These are phyloP conservation scores for Hypseocharis bilobata DNA, from an alignment of 441 rosid species.

Conservation along the genomic window DNA sequence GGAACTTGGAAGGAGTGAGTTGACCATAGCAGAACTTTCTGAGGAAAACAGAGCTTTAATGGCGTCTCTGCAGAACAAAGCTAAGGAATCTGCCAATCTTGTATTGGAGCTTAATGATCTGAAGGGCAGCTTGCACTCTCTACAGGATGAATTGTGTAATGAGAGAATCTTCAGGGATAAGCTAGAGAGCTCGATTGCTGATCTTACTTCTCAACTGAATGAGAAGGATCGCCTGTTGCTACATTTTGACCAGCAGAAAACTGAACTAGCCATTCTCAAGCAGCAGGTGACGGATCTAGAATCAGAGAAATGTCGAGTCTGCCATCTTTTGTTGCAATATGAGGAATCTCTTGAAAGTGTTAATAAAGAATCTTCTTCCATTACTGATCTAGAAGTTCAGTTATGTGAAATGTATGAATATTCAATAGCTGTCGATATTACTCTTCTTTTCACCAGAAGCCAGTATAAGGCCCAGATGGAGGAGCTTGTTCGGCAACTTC, in stretches of 20 bases:
- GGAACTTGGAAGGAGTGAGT: conserved; percentile 51
- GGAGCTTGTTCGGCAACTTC: conserved; percentile 44
- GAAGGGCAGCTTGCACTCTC: conserved; percentile 35
- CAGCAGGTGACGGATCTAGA: conserved; percentile 51
- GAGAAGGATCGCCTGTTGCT: conserved; percentile 45
- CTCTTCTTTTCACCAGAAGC: conserved; percentile 38
- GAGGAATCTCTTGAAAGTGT: conserved; percentile 41
- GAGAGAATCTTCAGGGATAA: conserved; percentile 53
- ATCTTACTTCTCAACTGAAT: conserved; percentile 51
- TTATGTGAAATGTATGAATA: conserved; percentile 51
- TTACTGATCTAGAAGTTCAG: conserved; percentile 49
- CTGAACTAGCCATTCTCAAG: conserved; percentile 51
- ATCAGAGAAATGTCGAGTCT: conserved; percentile 46
- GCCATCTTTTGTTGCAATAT: conserved; percentile 35
- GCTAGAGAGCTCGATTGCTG: conserved; percentile 37
- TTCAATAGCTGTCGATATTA: conserved; percentile 51
- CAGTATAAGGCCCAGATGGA: conserved; percentile 43
- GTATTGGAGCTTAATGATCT: conserved; percentile 39
- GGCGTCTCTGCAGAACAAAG: conserved; percentile 43
- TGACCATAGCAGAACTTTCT: conserved; percentile 44
- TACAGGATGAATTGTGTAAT: conserved; percentile 38
- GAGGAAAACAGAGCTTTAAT: conserved; percentile 48
- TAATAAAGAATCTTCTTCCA: conserved; percentile 33
- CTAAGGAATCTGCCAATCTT: conserved; percentile 45
- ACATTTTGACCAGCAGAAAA: conserved; percentile 43